Base-by-base conservation (phyloP, 768 basidiomycete species). In the Mycena galericulata region DNA sequence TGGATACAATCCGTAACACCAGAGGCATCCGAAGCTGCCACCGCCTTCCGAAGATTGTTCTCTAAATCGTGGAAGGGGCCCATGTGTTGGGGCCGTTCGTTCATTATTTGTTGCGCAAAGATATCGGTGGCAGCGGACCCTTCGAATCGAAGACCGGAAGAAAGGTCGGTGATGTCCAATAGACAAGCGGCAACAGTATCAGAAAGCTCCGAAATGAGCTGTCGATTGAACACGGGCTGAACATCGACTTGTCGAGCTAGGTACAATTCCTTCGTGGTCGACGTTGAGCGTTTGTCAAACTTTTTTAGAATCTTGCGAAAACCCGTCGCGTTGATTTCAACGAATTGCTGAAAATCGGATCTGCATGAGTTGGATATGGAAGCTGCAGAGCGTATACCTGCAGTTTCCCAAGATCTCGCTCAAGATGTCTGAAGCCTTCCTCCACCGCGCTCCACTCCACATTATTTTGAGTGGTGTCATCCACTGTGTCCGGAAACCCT, bases 291-390 rank as follows among this genome's bases (percentile, higher is more conserved):
- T 80, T 99, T 99, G 81, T 99, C 98, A 87, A 95, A 99, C 78
- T 99, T 99, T 77, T 99, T 99, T 68, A 98, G 80, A 53, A 99
- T 98, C 79, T 99, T 99, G 49, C 97, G 89, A 78, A 99, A 99
- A 4, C 96, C 98, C 12, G 91, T 95, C 8, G 93, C 98, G 77
- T 99, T 99, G 75, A 98, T 93, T 80, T 99, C 98, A 69, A 99
- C 90, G 75, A 97, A 99, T 88, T 96, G 93, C 96, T 97, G 76
- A 46, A 64, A 76, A 70, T 69, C 43, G 45, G 53, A 68, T 47
- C 62, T 74, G 73, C 43, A 68, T 71, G 75, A 72, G 72, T 72
- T 45, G 64, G 59, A 67, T 59, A 71, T 34, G 55, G 27, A 43
- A 57, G 63, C 57, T 72, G 60, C 65, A 57, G 57, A 36, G 53